Percentiles rank a stretch among this genome's conserved stretches.
phyloP scores from a whole-genome alignment of 2,329 filamentous ascomycete species.

The Sarocladium strictum region DNA sequence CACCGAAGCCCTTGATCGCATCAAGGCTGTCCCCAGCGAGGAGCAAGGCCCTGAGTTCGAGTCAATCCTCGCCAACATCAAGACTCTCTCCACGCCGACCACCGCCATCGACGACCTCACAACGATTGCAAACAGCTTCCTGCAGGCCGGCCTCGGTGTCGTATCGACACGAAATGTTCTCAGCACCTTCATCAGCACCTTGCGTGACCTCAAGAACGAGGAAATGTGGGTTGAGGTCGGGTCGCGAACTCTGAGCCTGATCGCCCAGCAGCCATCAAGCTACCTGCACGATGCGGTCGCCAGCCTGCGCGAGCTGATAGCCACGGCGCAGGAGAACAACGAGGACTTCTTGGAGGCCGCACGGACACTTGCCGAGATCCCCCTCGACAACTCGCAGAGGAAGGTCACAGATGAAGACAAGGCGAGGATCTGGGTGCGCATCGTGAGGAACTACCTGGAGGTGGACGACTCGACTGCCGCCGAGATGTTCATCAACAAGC shows the following conservation, averaged over 20 bases:
- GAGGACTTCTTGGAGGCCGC: conserved; percentile 80
- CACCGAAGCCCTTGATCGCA: conserved; percentile 33
- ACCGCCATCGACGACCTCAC: conserved; percentile 52
- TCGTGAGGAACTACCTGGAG: conserved; percentile 90
- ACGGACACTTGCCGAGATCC: conserved; percentile 72
- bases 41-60: conserved; percentile 37
- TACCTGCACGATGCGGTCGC: conserved; percentile 78
- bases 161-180: conserved; percentile 71
- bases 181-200: conserved; percentile 56
- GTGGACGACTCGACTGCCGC: conserved; percentile 84
- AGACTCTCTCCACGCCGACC: conserved; percentile 31
- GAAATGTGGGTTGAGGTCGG: conserved; percentile 72
- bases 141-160: conserved; percentile 65
- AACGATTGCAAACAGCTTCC: conserved; percentile 60
- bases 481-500: conserved; percentile 84
- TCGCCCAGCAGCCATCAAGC: conserved; percentile 55
- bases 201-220: conserved; percentile 53
- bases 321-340: conserved; percentile 73
- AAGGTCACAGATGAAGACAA: conserved; percentile 77
- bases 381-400: conserved; percentile 83
- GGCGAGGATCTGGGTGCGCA: conserved; percentile 83
- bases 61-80: conserved; percentile 37
- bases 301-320: conserved; percentile 71
- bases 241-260: conserved; percentile 61
- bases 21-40: conserved; percentile 16